Evolutionary conservation across 106 monocot species (phyloP).

Genomic region (Allium cepa): DNA sequence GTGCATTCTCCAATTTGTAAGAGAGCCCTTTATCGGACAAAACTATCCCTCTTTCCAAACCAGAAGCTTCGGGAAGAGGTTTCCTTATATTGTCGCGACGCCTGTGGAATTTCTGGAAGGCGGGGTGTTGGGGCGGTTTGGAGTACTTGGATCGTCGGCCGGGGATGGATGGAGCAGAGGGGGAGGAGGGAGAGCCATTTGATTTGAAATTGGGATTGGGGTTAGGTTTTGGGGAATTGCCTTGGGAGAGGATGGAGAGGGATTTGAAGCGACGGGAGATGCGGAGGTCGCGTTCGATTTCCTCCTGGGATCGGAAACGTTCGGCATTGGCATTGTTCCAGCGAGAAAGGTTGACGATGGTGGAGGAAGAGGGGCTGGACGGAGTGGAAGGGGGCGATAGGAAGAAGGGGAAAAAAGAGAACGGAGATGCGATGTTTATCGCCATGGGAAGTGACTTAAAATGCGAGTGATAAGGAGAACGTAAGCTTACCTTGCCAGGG

Average conservation of each 20-base stretch:
- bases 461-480: not conserved
- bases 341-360: conserved; percentile 58
- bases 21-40: conserved; percentile 66
- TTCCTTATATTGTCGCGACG: not conserved
- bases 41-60: conserved; percentile 21
- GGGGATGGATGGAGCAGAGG: conserved; percentile 59
- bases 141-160: conserved; percentile 71
- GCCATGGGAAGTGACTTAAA: conserved; percentile 6
- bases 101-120: conserved; percentile 23
- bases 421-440: conserved; percentile 18
- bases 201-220: conserved; percentile 23
- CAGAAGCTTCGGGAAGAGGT: conserved; percentile 9
- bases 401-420: conserved; percentile 11
- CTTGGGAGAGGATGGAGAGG: conserved; percentile 21
- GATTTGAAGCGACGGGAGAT: conserved; percentile 45
- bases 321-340: conserved; percentile 83
- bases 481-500: not conserved
- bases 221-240: conserved; percentile 14
- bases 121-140: conserved; percentile 53
- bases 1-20: conserved; percentile 57
- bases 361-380: conserved; percentile 14
- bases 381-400: not conserved
- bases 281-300: conserved; percentile 59
- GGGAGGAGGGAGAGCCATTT: conserved; percentile 61
- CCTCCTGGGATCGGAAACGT: conserved; percentile 39